These are phyloP conservation scores for Zygosaccharomyces sapae DNA, from an alignment of 1,139 yeast species.

Conservation along the genomic window DNA sequence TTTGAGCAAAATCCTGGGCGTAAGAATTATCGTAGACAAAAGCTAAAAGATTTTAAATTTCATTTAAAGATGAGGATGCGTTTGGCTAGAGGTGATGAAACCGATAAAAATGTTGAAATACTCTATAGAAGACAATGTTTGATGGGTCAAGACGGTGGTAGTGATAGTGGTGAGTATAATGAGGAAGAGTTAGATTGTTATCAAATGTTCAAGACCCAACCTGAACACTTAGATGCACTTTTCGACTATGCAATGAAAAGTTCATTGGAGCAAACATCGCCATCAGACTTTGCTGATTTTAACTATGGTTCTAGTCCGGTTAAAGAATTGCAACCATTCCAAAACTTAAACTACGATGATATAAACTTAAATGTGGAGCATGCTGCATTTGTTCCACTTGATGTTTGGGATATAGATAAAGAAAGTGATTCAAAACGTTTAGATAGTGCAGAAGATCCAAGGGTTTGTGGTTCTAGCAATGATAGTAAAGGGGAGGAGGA, in stretches of 20 bases:
- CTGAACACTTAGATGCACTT: constrained; percentile 18
- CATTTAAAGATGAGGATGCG: constrained; percentile 9
- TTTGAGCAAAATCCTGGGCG: constrained; percentile 1
- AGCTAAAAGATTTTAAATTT: constrained; percentile 9
- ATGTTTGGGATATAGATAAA: neutral
- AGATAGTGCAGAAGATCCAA: neutral
- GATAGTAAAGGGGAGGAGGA: constrained; percentile 1
- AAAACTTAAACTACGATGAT: constrained; percentile 4
- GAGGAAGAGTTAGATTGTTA: constrained; percentile 15
- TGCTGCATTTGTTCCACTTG: neutral
- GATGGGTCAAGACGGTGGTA: neutral
- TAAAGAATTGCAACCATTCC: constrained; percentile 6
- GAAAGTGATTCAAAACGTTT: neutral
- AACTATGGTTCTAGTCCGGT: neutral
- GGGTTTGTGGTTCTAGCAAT: neutral
- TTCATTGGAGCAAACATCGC: neutral
- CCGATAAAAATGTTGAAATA: neutral
- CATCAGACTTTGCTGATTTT: neutral
- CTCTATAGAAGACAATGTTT: neutral
- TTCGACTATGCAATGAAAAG: constrained; percentile 20
- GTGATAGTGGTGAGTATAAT: neutral
- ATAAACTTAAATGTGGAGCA: neutral
- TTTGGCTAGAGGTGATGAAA: neutral
- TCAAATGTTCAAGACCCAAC: constrained; percentile 16
- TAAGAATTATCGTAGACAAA: constrained; percentile 8